phyloP scores from a whole-genome alignment of 257 asterid species.

The Solanum rostratum region DNA sequence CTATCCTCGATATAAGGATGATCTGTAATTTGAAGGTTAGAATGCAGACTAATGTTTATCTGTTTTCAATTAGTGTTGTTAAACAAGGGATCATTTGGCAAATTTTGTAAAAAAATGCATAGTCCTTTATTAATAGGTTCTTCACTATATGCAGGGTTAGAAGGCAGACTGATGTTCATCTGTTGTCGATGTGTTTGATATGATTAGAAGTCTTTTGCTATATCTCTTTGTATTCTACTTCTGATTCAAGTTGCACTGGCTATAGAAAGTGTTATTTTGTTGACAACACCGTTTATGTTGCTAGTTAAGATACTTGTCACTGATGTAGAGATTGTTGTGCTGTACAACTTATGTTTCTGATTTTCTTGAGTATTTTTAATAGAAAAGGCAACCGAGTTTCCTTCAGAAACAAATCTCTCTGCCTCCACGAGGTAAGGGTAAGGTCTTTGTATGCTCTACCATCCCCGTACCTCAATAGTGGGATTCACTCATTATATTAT shows the following conservation, averaged over 20 bases:
- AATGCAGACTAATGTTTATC: neutral
- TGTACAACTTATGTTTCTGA: neutral
- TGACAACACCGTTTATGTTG: neutral
- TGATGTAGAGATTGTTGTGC: neutral
- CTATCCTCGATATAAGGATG: neutral
- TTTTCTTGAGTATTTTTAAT: neutral
- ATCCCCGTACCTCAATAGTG: neutral
- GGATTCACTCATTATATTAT: neutral
- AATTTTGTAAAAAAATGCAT: neutral
- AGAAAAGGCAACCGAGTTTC: neutral
- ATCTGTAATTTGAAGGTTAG: neutral
- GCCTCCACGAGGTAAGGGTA: neutral
- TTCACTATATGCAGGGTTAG: neutral
- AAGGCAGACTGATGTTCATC: neutral
- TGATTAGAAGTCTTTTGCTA: neutral
- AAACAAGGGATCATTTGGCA: neutral
- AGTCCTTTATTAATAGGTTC: neutral
- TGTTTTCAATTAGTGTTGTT: neutral
- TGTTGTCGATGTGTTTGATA: neutral
- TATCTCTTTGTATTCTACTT: neutral
- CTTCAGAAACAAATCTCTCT: neutral
- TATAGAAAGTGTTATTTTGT: neutral
- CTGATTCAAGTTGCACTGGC: neutral
- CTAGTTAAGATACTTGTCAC: neutral
- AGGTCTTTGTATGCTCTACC: neutral